Percentiles rank a stretch among this genome's conserved stretches.
phyloP scores from a whole-genome alignment of 345 rosid genomes.

The Anastatica hierochuntica region DNA sequence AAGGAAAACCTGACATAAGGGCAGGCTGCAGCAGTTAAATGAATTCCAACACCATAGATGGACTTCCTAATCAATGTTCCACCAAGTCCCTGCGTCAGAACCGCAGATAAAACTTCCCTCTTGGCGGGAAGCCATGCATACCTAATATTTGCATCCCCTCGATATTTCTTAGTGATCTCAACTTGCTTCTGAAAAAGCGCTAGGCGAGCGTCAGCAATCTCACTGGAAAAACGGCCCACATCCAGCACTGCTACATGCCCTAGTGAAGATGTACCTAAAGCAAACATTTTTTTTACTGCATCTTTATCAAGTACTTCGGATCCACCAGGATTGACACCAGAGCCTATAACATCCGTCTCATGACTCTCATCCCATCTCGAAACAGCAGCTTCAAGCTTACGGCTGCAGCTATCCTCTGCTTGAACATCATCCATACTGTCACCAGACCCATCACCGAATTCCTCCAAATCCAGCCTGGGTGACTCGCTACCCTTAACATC shows the following conservation, averaged over 20 bases:
- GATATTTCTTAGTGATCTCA: slow-evolving; percentile 48
- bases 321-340: slow-evolving; percentile 16
- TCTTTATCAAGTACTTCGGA: slow-evolving; percentile 35
- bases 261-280: slow-evolving; percentile 35
- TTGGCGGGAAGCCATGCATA: slow-evolving; percentile 89
- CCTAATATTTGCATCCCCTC: slow-evolving; percentile 73
- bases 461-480: slow-evolving; percentile 39
- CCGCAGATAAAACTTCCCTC: slow-evolving; percentile 31
- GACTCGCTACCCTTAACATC: slow-evolving; percentile 49
- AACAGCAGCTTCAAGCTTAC: slow-evolving; percentile 19
- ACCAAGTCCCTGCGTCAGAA: slow-evolving; percentile 55
- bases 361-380: slow-evolving; percentile 35
- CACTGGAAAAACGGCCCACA: slow-evolving; percentile 35
- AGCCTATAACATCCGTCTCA: slow-evolving; percentile 25
- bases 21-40: slow-evolving; percentile 48
- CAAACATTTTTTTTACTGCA: slow-evolving; percentile 41
- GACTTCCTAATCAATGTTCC: slow-evolving; percentile 43
- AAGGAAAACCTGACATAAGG: slow-evolving; percentile 49
- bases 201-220: slow-evolving; percentile 35
- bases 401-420: slow-evolving; percentile 41
- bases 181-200: slow-evolving; percentile 74
- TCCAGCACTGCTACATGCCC: slow-evolving; percentile 41
- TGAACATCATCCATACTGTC: slow-evolving; percentile 28
- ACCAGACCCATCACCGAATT: slow-evolving; percentile 71
- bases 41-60: slow-evolving; percentile 63